Conservation (phyloP, 2,329 filamentous ascomycete species). For the Intubia oerlemansii region DNA sequence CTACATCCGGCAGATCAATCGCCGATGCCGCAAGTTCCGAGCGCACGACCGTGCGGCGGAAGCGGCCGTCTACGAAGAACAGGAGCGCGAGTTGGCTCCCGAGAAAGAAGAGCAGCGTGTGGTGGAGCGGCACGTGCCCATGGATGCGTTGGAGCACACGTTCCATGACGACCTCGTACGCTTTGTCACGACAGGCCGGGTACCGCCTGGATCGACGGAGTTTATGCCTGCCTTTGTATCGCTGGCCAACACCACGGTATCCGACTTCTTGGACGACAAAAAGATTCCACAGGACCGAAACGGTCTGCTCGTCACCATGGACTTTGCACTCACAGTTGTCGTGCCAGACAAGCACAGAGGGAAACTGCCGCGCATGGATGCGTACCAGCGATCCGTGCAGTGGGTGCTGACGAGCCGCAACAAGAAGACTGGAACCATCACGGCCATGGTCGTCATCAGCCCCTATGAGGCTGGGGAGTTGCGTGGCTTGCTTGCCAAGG, state of each 20-base stretch:
- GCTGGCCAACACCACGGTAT: slow-evolving; percentile 20
- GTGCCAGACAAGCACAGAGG: background rate
- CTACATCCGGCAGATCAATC: background rate
- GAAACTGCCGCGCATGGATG: background rate
- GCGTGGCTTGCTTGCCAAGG: background rate
- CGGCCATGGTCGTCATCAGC: slow-evolving; percentile 1
- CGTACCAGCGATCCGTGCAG: background rate
- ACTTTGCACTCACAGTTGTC: slow-evolving; percentile 26
- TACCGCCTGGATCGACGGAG: slow-evolving; percentile 9
- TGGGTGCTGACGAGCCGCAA: background rate
- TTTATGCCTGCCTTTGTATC: slow-evolving; percentile 24
- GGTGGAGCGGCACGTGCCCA: slow-evolving; percentile 22
- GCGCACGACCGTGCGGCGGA: background rate
- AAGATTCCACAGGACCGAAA: slow-evolving; percentile 15
- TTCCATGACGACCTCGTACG: slow-evolving; percentile 21
- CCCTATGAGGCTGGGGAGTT: background rate
- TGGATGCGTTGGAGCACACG: slow-evolving; percentile 17
- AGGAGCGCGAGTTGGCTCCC: slow-evolving; percentile 44
- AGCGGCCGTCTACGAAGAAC: slow-evolving; percentile 35
- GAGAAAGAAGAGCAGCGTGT: slow-evolving; percentile 41
- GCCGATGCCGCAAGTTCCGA: background rate
- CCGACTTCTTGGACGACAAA: slow-evolving; percentile 11
- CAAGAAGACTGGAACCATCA: background rate
- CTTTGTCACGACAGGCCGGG: slow-evolving; percentile 18
- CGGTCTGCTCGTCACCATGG: slow-evolving; percentile 22